A percentile compares a stretch with the other conserved stretches of the same genome.
Conservation (phyloP, 116 monocot species). For the Posidonia oceanica region DNA sequence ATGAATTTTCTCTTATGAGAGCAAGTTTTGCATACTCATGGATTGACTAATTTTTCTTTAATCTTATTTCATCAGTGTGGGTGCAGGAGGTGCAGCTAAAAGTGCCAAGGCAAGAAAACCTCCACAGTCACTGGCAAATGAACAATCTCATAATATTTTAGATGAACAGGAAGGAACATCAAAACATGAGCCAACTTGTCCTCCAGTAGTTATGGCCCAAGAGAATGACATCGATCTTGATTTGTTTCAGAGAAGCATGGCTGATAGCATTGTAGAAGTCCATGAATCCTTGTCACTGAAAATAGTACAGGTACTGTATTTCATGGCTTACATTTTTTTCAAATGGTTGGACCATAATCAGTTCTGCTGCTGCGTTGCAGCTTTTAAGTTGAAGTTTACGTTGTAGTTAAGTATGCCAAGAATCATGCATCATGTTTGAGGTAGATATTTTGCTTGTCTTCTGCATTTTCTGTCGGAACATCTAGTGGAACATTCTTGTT, state of each 20-base stretch:
- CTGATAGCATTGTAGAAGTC: conserved; percentile 18
- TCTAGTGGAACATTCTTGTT: too few species aligned
- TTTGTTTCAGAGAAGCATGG: conserved; percentile 10
- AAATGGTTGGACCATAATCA: too few species aligned
- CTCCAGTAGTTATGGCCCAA: background rate
- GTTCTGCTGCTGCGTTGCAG: too few species aligned
- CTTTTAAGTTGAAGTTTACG: too few species aligned
- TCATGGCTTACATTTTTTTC: too few species aligned
- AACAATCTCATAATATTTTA: background rate
- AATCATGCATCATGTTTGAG: too few species aligned
- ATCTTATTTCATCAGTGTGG: background rate
- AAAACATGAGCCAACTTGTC: conserved; percentile 6
- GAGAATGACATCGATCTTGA: conserved; percentile 6
- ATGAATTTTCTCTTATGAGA: background rate
- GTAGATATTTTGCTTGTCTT: too few species aligned
- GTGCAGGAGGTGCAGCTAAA: background rate
- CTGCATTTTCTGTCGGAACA: too few species aligned
- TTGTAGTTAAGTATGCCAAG: too few species aligned
- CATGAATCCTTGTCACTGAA: background rate
- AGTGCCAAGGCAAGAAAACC: background rate
- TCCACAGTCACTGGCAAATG: background rate
- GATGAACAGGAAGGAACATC: conserved; percentile 17
- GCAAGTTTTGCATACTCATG: background rate
- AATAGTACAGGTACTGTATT: background rate
- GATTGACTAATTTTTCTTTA: background rate